Evolutionary conservation across 2,329 filamentous ascomycete species (phyloP).

Genomic region (Cercospora brassicicola): DNA sequence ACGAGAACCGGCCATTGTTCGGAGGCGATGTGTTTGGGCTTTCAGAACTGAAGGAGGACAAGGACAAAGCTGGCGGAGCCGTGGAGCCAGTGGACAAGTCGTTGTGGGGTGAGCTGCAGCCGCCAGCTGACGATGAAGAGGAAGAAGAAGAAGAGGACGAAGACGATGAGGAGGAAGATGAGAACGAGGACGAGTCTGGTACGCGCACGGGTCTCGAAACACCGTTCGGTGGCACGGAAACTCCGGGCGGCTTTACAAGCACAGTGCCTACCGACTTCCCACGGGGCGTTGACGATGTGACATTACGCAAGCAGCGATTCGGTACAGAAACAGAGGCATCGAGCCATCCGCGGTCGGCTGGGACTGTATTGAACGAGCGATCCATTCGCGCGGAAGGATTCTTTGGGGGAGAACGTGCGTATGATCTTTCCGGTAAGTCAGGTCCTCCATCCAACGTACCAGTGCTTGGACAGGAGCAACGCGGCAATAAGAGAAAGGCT

Average conservation of each 20-base stretch:
- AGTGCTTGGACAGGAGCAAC: conserved; percentile 72
- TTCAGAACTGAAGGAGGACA: conserved; percentile 49
- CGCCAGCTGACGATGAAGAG: conserved; percentile 62
- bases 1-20: conserved; percentile 85
- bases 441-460: conserved; percentile 57
- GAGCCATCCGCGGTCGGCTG: conserved; percentile 71
- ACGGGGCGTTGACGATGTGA: conserved; percentile 77
- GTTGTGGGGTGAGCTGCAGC: conserved; percentile 89
- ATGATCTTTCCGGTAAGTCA: conserved; percentile 64
- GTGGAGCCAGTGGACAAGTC: conserved; percentile 80
- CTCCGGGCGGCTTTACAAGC: conserved; percentile 76
- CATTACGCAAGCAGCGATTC: conserved; percentile 80
- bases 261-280: conserved; percentile 77
- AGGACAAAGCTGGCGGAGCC: conserved; percentile 60
- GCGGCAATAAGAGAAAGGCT: conserved; percentile 86
- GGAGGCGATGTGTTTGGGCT: conserved; percentile 94
- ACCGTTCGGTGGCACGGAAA: conserved; percentile 67
- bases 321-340: conserved; percentile 88
- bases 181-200: conserved; percentile 64
- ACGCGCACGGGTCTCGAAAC: conserved; percentile 64
- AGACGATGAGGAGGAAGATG: conserved; percentile 70
- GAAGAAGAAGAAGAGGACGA: conserved; percentile 62
- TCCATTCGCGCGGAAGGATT: conserved; percentile 85
- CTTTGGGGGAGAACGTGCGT: conserved; percentile 91
- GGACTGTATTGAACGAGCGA: conserved; percentile 85